Evolutionary conservation across 768 basidiomycete species (phyloP), one percentile per base, ranked within the genome.

Genomic region (Daedaleopsis sinensis): DNA sequence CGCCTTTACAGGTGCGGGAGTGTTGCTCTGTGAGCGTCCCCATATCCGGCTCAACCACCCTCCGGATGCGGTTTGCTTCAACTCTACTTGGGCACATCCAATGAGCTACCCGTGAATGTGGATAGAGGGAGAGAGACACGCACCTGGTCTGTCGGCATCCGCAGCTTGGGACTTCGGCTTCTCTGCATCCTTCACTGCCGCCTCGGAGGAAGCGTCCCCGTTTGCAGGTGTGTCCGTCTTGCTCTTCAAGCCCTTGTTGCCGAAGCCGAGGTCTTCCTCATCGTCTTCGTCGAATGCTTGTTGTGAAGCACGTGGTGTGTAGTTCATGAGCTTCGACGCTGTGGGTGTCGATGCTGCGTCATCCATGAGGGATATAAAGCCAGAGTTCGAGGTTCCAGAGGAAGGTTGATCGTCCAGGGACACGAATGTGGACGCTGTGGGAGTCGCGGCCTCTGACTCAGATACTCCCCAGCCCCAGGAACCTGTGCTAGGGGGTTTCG

Each of bases 211-310:
- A 1, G 57, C 55, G 16, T 59, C 50, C 11, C 50, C 62, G 27
- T 59, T 62, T 52, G 63, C 65, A 32, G 59, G 11, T 37, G 54
- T 57, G 43, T 67, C 65, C 47, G 54, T 35, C 39, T 58, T 59
- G 38, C 70, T 66, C 24, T 72, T 50, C 82, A 80, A 18, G 76
- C 70, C 80, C 15, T 75, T 79, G 70, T 98, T 99, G 2, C 95
- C 94, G 63, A 98, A 82, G 1, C 97, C 97, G 53, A 99, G 82
- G 70, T 97, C 94, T 47, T 96, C 94, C 0, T 88, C 88, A 13
- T 90, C 89, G 1, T 90, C 90, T 9, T 86, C 85, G 9, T 79
- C 73, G 54, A 67, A 57, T 24, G 66, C 49, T 27, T 62, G 61
- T 59, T 65, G 59, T 10, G 57, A 56, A 50, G 48, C 64, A 27